These are phyloP conservation scores for Cercospora zeae-maydis DNA, from an alignment of 2,329 filamentous ascomycete genomes.

Conservation along the genomic window DNA sequence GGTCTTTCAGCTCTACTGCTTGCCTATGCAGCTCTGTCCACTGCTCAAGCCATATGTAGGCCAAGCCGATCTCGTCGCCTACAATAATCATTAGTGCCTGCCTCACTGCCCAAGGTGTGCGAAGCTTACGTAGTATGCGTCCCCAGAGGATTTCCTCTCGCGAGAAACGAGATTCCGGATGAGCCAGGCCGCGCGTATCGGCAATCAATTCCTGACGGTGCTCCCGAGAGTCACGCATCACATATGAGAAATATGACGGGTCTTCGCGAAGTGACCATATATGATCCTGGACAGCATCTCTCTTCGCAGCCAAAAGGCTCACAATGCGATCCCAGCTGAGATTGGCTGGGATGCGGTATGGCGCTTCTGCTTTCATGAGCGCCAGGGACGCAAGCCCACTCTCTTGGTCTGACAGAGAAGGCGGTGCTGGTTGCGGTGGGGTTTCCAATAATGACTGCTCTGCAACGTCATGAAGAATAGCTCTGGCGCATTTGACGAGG, in stretches of 20 bases:
- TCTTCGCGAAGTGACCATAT: constrained; percentile 16
- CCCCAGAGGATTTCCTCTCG: constrained; percentile 11
- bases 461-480: constrained; percentile 12
- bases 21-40: background rate
- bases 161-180: background rate
- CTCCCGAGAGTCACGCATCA: constrained; percentile 4
- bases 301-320: constrained; percentile 9
- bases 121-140: background rate
- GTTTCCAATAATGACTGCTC: background rate
- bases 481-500: background rate
- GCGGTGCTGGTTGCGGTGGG: background rate
- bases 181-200: background rate
- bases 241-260: constrained; percentile 12
- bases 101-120: too few relatives aligned
- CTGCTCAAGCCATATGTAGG: background rate
- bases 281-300: constrained; percentile 10
- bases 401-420: background rate
- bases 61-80: background rate
- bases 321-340: constrained; percentile 10
- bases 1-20: background rate
- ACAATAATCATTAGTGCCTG: too few relatives aligned
- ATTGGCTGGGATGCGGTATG: constrained; percentile 7
- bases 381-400: constrained; percentile 3
- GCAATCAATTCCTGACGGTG: constrained; percentile 10
- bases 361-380: constrained; percentile 3